These are phyloP conservation scores for Kalanchoe fedtschenkoi DNA, from an alignment of 164 flowering plant species.

Conservation along the genomic window DNA sequence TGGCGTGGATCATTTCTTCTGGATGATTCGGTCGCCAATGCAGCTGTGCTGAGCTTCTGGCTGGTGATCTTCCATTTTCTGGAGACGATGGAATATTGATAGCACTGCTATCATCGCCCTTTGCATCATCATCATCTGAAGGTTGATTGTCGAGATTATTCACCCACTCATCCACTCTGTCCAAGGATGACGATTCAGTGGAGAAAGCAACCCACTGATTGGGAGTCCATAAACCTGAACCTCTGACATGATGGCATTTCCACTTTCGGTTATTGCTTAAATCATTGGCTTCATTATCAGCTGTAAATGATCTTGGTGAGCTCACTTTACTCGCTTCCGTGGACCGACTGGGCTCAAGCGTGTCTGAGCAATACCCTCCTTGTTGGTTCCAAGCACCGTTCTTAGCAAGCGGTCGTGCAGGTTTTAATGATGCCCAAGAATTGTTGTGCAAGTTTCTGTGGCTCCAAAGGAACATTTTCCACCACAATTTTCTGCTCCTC, in stretches of 20 bases:
- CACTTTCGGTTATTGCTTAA: slow-evolving; percentile 20
- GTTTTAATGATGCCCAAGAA: slow-evolving; percentile 9
- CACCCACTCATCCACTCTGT: slow-evolving; percentile 90
- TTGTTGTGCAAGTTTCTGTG: slow-evolving; percentile 59
- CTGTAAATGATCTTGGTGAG: slow-evolving; percentile 36
- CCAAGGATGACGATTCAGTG: slow-evolving; percentile 42
- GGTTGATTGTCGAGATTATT: slow-evolving; percentile 38
- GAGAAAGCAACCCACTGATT: slow-evolving; percentile 91
- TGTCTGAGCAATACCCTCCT: slow-evolving; percentile 81
- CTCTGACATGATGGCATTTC: slow-evolving; percentile 24
- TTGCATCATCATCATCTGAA: slow-evolving; percentile 6
- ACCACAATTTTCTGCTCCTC: slow-evolving; percentile 77
- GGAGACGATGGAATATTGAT: slow-evolving; percentile 47
- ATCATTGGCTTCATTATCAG: neutral
- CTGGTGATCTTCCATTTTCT: slow-evolving; percentile 21
- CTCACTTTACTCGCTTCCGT: slow-evolving; percentile 17
- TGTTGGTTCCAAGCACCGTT: slow-evolving; percentile 28
- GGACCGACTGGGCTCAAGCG: slow-evolving; percentile 41
- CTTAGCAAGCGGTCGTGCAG: slow-evolving; percentile 6
- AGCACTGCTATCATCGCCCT: slow-evolving; percentile 18
- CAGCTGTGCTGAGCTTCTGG: slow-evolving; percentile 19
- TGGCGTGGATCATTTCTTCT: slow-evolving; percentile 60
- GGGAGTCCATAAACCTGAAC: slow-evolving; percentile 52
- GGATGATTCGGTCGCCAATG: slow-evolving; percentile 19
- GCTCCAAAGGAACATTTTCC: slow-evolving; percentile 95